Base-by-base conservation (phyloP, 2,329 filamentous ascomycete species). In the Trichoderma atroviride region DNA sequence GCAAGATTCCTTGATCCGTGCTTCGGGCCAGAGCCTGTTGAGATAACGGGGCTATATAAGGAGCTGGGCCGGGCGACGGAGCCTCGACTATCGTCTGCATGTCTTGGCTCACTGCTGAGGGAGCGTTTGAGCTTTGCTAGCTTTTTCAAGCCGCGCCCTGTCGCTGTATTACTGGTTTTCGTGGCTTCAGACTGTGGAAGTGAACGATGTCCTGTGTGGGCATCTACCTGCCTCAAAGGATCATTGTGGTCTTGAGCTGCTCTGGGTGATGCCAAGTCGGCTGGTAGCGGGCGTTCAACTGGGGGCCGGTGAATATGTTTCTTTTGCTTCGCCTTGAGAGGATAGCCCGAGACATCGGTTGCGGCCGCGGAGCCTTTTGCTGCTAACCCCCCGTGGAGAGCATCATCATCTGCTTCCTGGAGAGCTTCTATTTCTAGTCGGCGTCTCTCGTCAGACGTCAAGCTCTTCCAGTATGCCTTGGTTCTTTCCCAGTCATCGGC, bases 401-500 rank as follows among this genome's bases (percentile, higher is more conserved):
- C 81, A 37, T 86, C 84, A 7, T 82, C 79, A 5, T 82, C 79
- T 2, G 83, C 84, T 57, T 88, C 84, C 69, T 87, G 84, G 59
- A 85, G 77, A 2, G 86, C 86, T 70, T 89, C 88, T 4, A 79
- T 81, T 74, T 90, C 88, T 37, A 91, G 83, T 74, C 89, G 86
- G 7, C 86, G 86, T 55, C 89, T 86, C 75, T 89, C 88, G 37
- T 91, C 86, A 1, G 83, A 82, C 9, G 86, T 89, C 7, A 93
- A 78, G 63, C 87, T 87, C 71, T 85, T 88, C 91, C 91, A 93
- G 74, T 91, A 92, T 0, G 86, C 82, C 74, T 91, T 91, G 19
- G 89, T 87, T 65, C 86, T 84, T 71, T 89, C 87, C 92, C 91
- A 93, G 67, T 91, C 87, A 70, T 83, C 81, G 3, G 37, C 9